Evolutionary conservation across 2,329 filamentous ascomycete genomes (phyloP).

Genomic region (Trichoderma sp.): DNA sequence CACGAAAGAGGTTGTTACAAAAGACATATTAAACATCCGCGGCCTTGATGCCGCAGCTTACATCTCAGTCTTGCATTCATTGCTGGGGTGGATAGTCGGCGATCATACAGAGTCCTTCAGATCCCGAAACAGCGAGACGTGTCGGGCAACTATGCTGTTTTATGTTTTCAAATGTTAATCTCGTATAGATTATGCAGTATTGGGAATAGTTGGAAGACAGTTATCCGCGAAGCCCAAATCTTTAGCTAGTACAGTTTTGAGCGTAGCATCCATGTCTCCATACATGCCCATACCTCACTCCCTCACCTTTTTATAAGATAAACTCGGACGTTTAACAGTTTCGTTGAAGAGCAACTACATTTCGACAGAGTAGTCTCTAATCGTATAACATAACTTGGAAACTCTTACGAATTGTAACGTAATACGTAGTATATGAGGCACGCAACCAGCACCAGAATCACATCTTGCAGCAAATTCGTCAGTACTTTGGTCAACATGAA

Average conservation of each 20-base stretch:
- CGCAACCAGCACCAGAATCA: not conserved
- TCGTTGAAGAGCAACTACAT: too few species aligned
- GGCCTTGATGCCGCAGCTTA: not conserved
- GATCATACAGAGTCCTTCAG: not conserved
- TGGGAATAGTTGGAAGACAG: accelerated
- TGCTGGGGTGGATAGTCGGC: not conserved
- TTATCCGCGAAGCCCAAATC: not conserved
- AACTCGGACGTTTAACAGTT: not conserved
- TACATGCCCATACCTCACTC: not conserved
- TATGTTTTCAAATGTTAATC: not conserved
- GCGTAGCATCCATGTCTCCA: too few species aligned
- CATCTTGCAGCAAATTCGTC: not conserved
- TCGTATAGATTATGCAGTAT: not conserved
- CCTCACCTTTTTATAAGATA: not conserved
- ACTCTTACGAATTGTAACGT: not conserved
- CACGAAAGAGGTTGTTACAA: not conserved
- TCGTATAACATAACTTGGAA: not conserved
- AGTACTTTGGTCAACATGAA: not conserved
- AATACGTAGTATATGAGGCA: not conserved
- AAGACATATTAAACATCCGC: not conserved
- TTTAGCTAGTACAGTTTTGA: too few species aligned
- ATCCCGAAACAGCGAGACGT: not conserved
- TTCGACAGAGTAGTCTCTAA: not conserved
- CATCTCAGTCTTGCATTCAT: not conserved
- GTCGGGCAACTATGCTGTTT: not conserved